phyloP scores from a whole-genome alignment of 2,329 filamentous ascomycete species.

The Beauveria rudraprayagi region DNA sequence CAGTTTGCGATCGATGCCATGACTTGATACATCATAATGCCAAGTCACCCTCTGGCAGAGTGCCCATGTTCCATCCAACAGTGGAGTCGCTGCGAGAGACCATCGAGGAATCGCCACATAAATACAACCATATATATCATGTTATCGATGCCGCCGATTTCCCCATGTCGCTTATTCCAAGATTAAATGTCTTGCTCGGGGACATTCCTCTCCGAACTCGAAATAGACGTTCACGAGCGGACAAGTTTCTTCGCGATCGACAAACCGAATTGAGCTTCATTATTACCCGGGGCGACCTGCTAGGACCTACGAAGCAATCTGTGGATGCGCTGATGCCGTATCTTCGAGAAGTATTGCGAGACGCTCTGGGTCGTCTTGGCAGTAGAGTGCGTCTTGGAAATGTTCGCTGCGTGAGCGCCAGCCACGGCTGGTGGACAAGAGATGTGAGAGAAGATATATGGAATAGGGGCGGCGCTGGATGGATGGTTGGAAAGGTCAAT shows the following conservation, averaged over 20 bases:
- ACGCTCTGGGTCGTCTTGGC: slow-evolving; percentile 61
- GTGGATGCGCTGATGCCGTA: slow-evolving; percentile 85
- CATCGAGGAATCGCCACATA: slow-evolving; percentile 80
- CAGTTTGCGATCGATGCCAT: slow-evolving; percentile 84
- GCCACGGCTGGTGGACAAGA: slow-evolving; percentile 84
- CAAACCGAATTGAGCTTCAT: slow-evolving; percentile 81
- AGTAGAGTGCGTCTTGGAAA: slow-evolving; percentile 77
- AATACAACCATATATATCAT: slow-evolving; percentile 91
- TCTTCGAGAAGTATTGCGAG: slow-evolving; percentile 66
- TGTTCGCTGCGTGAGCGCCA: slow-evolving; percentile 76
- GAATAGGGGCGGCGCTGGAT: slow-evolving; percentile 74
- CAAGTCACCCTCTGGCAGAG: slow-evolving; percentile 35
- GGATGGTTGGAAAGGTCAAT: slow-evolving; percentile 98
- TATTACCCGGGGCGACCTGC: slow-evolving; percentile 78
- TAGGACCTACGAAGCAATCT: slow-evolving; percentile 75
- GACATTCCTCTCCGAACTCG: slow-evolving; percentile 67
- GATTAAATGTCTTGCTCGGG: slow-evolving; percentile 61
- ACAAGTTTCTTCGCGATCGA: slow-evolving; percentile 57
- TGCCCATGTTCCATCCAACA: slow-evolving; percentile 70
- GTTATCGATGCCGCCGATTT: slow-evolving; percentile 94
- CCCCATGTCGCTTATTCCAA: slow-evolving; percentile 81
- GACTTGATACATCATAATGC: slow-evolving; percentile 66
- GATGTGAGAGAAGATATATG: slow-evolving; percentile 80
- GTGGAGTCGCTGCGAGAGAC: slow-evolving; percentile 75
- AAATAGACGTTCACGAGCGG: slow-evolving; percentile 67